Evolutionary conservation across 257 asterid genomes (phyloP).

Genomic region (Solanum sparsipilum): DNA sequence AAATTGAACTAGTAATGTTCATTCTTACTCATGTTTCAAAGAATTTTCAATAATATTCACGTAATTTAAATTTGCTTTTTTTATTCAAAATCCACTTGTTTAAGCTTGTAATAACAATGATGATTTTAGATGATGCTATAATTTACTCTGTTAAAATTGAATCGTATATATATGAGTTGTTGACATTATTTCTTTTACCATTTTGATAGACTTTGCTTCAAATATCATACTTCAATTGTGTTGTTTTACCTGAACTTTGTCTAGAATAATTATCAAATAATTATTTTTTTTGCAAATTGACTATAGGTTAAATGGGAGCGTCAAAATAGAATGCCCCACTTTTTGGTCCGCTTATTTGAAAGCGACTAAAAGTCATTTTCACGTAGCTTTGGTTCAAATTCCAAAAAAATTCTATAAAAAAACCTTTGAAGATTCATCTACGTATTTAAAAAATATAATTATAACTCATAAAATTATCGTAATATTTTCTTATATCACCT

Average conservation of each 20-base stretch:
- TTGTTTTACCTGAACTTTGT: neutral
- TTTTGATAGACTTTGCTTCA: too few relatives aligned
- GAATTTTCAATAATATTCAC: too few relatives aligned
- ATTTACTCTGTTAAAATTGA: too few relatives aligned
- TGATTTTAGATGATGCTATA: neutral
- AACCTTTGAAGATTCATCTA: neutral
- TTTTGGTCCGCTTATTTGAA: neutral
- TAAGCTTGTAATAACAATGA: neutral
- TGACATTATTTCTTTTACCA: too few relatives aligned
- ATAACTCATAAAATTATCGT: neutral
- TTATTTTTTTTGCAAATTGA: neutral
- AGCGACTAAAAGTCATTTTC: neutral
- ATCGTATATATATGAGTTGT: too few relatives aligned
- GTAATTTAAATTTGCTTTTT: too few relatives aligned
- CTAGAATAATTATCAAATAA: too few relatives aligned
- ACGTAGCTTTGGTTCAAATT: neutral
- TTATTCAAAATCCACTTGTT: too few relatives aligned
- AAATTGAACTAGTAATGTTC: too few relatives aligned
- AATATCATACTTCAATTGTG: neutral
- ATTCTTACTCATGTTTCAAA: too few relatives aligned
- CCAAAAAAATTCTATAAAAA: neutral
- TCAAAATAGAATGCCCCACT: neutral
- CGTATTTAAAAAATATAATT: rapidly evolving
- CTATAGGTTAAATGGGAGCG: too few relatives aligned
- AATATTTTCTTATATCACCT: neutral